Percentiles rank a stretch among this genome's conserved stretches.
phyloP scores from a whole-genome alignment of 1,284 basidiomycete species.

The Rhodotorula sp. region DNA sequence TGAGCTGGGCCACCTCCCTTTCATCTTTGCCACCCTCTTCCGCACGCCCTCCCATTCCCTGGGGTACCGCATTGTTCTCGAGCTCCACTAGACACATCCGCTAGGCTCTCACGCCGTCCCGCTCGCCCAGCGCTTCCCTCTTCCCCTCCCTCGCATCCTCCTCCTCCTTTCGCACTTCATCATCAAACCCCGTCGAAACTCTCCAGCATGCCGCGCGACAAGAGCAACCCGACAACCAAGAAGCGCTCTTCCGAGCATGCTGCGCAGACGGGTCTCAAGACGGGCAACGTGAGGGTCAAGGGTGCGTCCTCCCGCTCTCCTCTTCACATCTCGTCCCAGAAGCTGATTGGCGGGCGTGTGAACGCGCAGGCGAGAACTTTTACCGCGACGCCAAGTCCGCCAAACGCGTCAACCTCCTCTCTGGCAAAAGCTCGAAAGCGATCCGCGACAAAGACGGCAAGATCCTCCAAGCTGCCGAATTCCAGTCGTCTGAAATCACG shows the following conservation, averaged over 20 bases:
- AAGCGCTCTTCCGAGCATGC: constrained; percentile 31
- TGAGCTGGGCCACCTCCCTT: too few relatives aligned
- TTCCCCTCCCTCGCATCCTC: neutral
- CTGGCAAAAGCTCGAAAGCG: constrained; percentile 73
- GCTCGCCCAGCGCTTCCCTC: neutral
- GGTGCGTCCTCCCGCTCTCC: constrained; percentile 18
- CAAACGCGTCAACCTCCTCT: constrained; percentile 77
- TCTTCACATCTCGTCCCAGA: neutral
- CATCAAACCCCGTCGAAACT: too few relatives aligned
- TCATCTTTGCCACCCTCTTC: neutral
- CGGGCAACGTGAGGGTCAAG: constrained; percentile 39
- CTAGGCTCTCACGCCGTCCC: too few relatives aligned
- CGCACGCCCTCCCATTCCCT: neutral
- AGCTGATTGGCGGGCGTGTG: neutral
- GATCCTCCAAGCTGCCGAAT: constrained; percentile 84
- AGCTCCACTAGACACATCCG: too few relatives aligned
- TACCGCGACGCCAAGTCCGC: constrained; percentile 62
- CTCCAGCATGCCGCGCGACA: constrained; percentile 27
- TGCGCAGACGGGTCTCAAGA: constrained; percentile 40
- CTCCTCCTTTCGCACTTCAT: neutral
- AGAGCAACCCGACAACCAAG: constrained; percentile 33
- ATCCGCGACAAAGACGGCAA: constrained; percentile 84
- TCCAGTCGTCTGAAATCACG: constrained; percentile 83
- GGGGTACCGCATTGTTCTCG: too few relatives aligned
- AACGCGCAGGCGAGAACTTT: constrained; percentile 42